Evolutionary conservation across 352 stramenopile genomes (phyloP), one percentile per base, ranked within the genome.

Genomic region (Globisporangium iwayamae): DNA sequence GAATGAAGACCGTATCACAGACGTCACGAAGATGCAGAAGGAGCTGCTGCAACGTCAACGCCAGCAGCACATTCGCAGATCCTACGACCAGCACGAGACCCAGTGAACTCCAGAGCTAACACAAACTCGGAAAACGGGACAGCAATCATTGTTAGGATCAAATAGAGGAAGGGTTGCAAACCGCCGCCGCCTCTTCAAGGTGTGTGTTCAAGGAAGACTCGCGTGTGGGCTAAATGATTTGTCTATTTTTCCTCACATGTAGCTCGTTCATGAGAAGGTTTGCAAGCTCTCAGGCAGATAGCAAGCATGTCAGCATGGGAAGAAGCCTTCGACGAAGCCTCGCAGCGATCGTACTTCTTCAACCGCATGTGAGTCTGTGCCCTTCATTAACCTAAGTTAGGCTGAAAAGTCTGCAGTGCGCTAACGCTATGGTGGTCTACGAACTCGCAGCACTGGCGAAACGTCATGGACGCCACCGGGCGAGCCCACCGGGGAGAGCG

Each of bases 1-100:
- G 48, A 92, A 75, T 45, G 90, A 97, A 65, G 85, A 96, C 56
- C 81, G 83, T 9, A 90, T 93, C 53, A 63, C 72, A 22, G 78
- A 91, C 34, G 64, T 93, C n/a, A 68, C 74, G 6, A 77, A 69
- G 60, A 76, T 87, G 7, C 84, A 93, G 61, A 87, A 77, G 47
- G 68, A 83, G 34, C 61, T 89, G 18, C 62, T 88, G n/a, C 73
- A 82, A 39, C 78, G 72, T 8, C 78, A 81, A 30, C 78, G 78
- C 34, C 64, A 79, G 41, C 62, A 67, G 22, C 45, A 71, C 28
- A 25, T 41, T 28, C 53, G 50, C 28, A 52, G 30, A 66, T 62
- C 51, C 4, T 62, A 54, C 18, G 50, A 51, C 38, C 28, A 66
- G 34, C 32, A 62, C 18, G 39, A 61, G 13, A 20, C 22, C n/a